Evolutionary conservation across 495 filamentous ascomycete species (phyloP), one percentile per base, ranked within the genome.

Genomic region (Hypoxylon fuscum): DNA sequence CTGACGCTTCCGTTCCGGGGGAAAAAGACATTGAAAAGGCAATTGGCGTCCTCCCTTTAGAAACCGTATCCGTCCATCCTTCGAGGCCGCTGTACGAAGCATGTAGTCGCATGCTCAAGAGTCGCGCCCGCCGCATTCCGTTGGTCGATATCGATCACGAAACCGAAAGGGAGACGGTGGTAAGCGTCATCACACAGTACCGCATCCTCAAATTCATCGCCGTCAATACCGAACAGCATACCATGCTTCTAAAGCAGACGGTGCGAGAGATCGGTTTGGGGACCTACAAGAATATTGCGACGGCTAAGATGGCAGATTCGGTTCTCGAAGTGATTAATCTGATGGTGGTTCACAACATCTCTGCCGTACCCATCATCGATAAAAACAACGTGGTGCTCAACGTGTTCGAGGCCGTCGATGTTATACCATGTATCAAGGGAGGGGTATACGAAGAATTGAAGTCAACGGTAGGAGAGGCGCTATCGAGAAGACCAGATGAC

Each of bases 161-260:
- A 76, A 98, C 95, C 6, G 86, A 90, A 48, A 85, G 93, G 43
- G 85, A 94, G 59, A 95, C 93, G 81, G 94, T 99, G 1, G 91
- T 98, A 50, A 96, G 91, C 64, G 94, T 99, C 27, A 86, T 99
- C 34, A 99, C 95, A 10, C 95, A 99, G 74, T 99, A 98, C 72
- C 88, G 95, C 44, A 98, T 99, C 62, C 83, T 99, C 52, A 98
- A 98, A 71, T 99, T 99, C 67, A 93, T 99, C 31, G 93, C 96
- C 9, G 95, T 99, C 77, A 82, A 82, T 67, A 99, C 98, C 72
- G 93, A 98, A 29, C 84, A 84, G 44, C 88, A 97, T 72, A 97
- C 93, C 7, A 88, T 93, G 74, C 85, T 92, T 77, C 79, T 99
- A 41, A 89, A 91, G 68, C 97, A 96, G 74, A 87, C 93, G 8